Evolutionary conservation across 2,329 filamentous ascomycete genomes (phyloP), one percentile per base, ranked within the genome.

Genomic region (Daldinia eschscholtzii): DNA sequence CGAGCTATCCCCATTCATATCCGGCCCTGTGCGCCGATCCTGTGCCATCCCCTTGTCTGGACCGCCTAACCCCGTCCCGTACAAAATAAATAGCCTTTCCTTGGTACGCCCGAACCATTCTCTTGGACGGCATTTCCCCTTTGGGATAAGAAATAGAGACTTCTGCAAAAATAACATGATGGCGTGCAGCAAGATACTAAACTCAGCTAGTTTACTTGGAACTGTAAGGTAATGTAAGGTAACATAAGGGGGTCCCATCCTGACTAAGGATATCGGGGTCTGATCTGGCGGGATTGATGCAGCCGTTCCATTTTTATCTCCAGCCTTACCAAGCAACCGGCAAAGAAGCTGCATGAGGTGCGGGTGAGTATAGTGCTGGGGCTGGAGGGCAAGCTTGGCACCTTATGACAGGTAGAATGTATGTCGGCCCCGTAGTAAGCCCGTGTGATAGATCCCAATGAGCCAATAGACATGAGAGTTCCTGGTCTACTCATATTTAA

Each of bases 281-380:
- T 64, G 57, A 68, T 63, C 56, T 60, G 52, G 62, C 44, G 68
- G 53, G 65, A 68, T 64, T 61, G 57, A 44, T 52, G 68, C 28
- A 50, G 60, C 33, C 33, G 62, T 71, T 71, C 65, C 63, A 71
- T 59, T 68, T 71, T 68, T 71, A 71, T 68, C 65, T 64, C 65
- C 60, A 66, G 64, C 59, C 65, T 68, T 71, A 71, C 68, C 65
- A 71, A 71, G 68, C 60, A 68, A 57, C 52, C 52, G 62, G 63
- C 61, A 61, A 61, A 58, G 60, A 41, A 65, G 57, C 64, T 70
- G 55, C 61, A 65, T 65, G 44, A 59, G 20, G 50, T 59, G 65
- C 37, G 65, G 33, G 56, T 44, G 42, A 18, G 28, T 28, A 52
- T 59, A 53, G 67, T 48, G 30, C 23, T 35, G 42, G 23, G 26